phyloP scores from a whole-genome alignment of 2,329 filamentous ascomycete species.

The Xenoacremonium recifei region DNA sequence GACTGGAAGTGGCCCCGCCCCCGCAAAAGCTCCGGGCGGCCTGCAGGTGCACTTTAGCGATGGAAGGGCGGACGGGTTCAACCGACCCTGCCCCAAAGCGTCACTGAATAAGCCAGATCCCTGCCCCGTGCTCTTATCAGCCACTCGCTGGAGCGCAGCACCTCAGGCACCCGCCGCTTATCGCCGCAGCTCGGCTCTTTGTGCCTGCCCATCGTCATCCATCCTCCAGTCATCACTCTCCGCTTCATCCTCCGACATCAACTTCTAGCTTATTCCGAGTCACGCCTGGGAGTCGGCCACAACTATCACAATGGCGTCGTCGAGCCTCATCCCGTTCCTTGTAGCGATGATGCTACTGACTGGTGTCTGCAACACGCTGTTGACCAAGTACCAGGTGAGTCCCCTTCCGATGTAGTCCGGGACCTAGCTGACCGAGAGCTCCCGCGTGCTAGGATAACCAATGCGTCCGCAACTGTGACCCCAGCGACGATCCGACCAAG shows the following conservation, averaged over 20 bases:
- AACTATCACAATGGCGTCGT: slow-evolving; percentile 60
- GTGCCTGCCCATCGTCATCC: not conserved
- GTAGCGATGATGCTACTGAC: slow-evolving; percentile 97
- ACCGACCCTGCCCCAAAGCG: not conserved
- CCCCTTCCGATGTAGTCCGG: not conserved
- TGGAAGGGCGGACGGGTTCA: no score
- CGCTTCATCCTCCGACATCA: not conserved
- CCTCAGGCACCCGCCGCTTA: not conserved
- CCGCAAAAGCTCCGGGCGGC: not conserved
- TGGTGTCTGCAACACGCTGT: slow-evolving; percentile 92
- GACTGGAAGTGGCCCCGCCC: not conserved
- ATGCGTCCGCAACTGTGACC: slow-evolving; percentile 87
- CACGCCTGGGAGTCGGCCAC: not conserved
- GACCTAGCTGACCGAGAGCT: not conserved
- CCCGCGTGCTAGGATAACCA: slow-evolving; percentile 72
- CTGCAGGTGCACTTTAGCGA: no score
- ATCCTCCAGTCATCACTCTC: not conserved
- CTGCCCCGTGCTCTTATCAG: not conserved
- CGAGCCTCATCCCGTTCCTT: slow-evolving; percentile 74
- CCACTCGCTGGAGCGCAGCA: not conserved
- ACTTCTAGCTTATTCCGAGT: not conserved
- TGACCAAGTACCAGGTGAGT: slow-evolving; percentile 91
- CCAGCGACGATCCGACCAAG: slow-evolving; percentile 59
- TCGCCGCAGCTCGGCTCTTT: no score
- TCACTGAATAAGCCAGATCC: not conserved